Percentiles rank a stretch among this genome's conserved stretches.
phyloP scores from a whole-genome alignment of 495 filamentous ascomycete species.

The Achaetomiella virescens region DNA sequence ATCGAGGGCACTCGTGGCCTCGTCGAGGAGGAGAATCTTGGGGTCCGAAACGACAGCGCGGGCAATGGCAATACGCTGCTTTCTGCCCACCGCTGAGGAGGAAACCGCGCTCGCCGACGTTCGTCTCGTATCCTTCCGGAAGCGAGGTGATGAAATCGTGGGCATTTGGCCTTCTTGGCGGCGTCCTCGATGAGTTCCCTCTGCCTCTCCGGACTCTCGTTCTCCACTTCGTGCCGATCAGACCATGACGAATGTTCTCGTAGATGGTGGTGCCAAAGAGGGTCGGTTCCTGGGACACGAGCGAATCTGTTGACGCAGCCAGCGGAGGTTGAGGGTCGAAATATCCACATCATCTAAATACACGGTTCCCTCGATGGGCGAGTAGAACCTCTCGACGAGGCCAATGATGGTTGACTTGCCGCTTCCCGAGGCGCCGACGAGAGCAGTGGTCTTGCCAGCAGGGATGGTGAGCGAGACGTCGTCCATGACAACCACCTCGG shows the following conservation, averaged over 20 bases:
- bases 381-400: slow-evolving; percentile 87
- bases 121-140: slow-evolving; percentile 86
- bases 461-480: slow-evolving; percentile 71
- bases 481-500: slow-evolving; percentile 81
- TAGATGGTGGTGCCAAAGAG: slow-evolving; percentile 83
- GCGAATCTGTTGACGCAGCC: slow-evolving; percentile 87
- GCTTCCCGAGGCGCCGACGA: slow-evolving; percentile 82
- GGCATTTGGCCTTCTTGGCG: slow-evolving; percentile 83
- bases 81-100: slow-evolving; percentile 90
- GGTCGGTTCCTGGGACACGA: slow-evolving; percentile 79
- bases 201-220: slow-evolving; percentile 57
- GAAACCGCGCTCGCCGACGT: slow-evolving; percentile 92
- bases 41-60: slow-evolving; percentile 89
- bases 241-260: slow-evolving; percentile 77
- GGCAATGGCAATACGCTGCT: slow-evolving; percentile 83
- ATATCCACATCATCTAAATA: slow-evolving; percentile 82
- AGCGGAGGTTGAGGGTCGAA: slow-evolving; percentile 73
- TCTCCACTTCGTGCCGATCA: slow-evolving; percentile 79
- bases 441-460: slow-evolving; percentile 79
- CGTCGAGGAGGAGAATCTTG: slow-evolving; percentile 88
- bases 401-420: slow-evolving; percentile 92
- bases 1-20: slow-evolving; percentile 92
- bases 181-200: slow-evolving; percentile 68
- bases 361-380: slow-evolving; percentile 73
- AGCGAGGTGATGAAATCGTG: slow-evolving; percentile 83